Evolutionary conservation across 345 rosid genomes (phyloP), one percentile per base, ranked within the genome.

Genomic region (Psidium friedrichsthalianum): DNA sequence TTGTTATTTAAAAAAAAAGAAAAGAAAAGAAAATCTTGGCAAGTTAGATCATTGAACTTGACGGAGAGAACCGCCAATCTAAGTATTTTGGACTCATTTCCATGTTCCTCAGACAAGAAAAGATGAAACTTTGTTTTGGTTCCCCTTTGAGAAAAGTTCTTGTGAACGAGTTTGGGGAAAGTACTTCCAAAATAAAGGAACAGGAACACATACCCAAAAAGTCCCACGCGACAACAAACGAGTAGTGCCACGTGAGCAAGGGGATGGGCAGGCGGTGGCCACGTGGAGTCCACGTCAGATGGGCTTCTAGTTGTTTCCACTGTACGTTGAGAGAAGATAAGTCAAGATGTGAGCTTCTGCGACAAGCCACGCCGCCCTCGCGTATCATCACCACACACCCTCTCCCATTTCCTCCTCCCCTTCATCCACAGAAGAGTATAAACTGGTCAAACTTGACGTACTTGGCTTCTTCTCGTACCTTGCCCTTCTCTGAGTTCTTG

Each of bases 301-400:
- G 11, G 6, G 22, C 2, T 82, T 51, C 54, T 51, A 14, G 80
- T 83, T 56, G 74, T 91, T 88, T 90, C 90, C 89, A 56, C 86
- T 85, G 11, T 87, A 88, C 90, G 90, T 83, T 82, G 51, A 51
- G 51, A 51, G 89, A 84, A 84, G 54, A 56, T 82, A 86, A 87
- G 83, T 88, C 81, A 82, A 83, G 82, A 15, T 8, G 61, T 86
- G 82, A 56, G 32, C 92, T 89, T 93, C 92, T 86, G 10, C 85
- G 74, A 36, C 56, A 93, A 90, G 92, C 91, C 52, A 56, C 44
- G 20, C 51, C 11, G 6, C 76, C 2, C 47, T 69, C 47, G 1
- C 25, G 2, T 18, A 18, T 18, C 58, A 49, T 27, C 32, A 9
- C 83, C 55, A 12, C 52, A 3, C 36, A 49, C 83, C 83, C 27